Evolutionary conservation across 2,329 filamentous ascomycete genomes (phyloP), one percentile per base, ranked within the genome.

Genomic region (Tolypocladium nubicola): DNA sequence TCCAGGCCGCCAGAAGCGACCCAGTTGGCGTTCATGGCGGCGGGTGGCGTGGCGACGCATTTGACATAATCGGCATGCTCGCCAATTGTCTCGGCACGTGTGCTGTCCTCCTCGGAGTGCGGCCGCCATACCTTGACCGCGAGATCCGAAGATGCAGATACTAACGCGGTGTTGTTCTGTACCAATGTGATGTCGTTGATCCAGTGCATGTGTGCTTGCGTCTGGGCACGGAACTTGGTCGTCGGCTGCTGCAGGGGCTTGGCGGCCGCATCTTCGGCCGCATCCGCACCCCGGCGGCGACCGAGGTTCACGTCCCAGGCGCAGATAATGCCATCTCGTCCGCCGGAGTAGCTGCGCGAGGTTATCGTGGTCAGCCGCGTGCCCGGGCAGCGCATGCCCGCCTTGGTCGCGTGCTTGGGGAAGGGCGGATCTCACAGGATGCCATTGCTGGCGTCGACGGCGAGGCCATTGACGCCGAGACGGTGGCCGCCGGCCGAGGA

Each of bases 61-160:
- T 97, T 99, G 68, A 96, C 92, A 69, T 97, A 99, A 77, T 99
- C 94, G 66, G 86, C 87, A 72, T 99, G 94, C 66, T 93, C 85
- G 62, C 94, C 94, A 67, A 99, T 93, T 47, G 89, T 90, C 54
- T 86, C 79, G 30, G 72, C 68, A 53, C 67, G 67, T 39, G 68
- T 60, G 59, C 84, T 82, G 57, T 83, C 76, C 52, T 83, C 83
- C 30, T 75, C 67, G 13, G 82, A 81, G 61, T 85, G 77, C 8
- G 93, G 93, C 57, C 92, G 84, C 94, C 92, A 97, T 66, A 96
- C 76, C 72, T 96, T 94, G 69, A 97, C 91, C 10, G 90, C 91
- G 60, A 94, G 85, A 70, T 97, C 92, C n/a, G 92, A 96, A 5
- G 91, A 96, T 23, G 89, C 91, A 11, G 92, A 95, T 38, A 96